Percentiles rank a stretch among this genome's conserved stretches.
phyloP scores from a whole-genome alignment of 345 rosid genomes.

The Trapa bicornis region DNA sequence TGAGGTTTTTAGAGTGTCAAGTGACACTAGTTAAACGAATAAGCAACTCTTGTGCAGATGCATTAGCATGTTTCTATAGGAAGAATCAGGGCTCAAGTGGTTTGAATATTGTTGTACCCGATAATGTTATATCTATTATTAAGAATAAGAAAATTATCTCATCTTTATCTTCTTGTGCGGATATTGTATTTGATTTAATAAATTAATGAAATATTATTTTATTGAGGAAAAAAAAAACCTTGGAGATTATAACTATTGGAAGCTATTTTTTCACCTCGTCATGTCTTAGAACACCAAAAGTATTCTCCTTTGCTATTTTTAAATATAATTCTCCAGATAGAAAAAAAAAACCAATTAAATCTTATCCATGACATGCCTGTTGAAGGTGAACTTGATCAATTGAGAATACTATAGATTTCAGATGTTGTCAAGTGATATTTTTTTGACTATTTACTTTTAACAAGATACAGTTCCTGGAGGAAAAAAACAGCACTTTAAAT shows the following conservation, averaged over 20 bases:
- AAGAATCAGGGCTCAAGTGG: no score
- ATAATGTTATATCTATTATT: no score
- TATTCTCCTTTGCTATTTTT: background rate
- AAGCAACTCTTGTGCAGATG: no score
- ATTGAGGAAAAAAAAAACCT: background rate
- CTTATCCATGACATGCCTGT: background rate
- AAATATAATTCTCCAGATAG: background rate
- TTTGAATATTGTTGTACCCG: no score
- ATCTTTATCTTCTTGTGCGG: no score
- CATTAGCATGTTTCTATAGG: no score
- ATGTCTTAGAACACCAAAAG: background rate
- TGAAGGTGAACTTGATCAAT: background rate
- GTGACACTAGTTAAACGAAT: no score
- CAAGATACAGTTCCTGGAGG: background rate
- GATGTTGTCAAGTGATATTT: background rate
- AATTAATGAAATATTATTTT: no score
- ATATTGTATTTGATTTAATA: no score
- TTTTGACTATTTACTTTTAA: background rate
- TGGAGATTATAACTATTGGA: background rate
- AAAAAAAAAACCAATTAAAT: background rate
- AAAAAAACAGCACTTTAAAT: background rate
- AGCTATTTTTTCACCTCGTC: background rate
- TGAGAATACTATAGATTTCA: background rate
- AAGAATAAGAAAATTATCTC: no score
- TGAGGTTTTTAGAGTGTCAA: no score